Conservation (phyloP, 331 rosid genomes). For the Cydonia oblonga region DNA sequence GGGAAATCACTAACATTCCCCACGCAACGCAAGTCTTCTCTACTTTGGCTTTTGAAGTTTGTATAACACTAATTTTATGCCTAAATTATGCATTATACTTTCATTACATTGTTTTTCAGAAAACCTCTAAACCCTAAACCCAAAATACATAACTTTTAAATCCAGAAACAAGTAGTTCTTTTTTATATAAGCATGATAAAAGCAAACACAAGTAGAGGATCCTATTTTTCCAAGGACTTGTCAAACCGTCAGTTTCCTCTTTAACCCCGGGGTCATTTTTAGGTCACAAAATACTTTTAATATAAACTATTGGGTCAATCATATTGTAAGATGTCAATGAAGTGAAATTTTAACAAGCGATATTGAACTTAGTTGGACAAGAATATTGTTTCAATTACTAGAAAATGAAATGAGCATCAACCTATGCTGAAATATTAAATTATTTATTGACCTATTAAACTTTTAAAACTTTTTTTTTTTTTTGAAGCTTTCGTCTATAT, state of each 20-base stretch:
- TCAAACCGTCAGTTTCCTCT: neutral
- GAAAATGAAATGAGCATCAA: neutral
- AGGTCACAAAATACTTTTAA: neutral
- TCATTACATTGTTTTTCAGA: neutral
- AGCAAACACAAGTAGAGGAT: neutral
- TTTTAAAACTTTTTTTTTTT: too few relatives aligned
- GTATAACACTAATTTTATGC: neutral
- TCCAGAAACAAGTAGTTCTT: neutral
- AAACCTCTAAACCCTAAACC: neutral
- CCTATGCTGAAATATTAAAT: neutral
- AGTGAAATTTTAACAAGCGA: neutral
- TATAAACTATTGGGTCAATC: neutral
- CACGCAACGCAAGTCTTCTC: neutral
- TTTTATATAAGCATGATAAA: too few relatives aligned
- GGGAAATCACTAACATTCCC: neutral
- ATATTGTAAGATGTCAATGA: neutral
- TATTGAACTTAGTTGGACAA: neutral
- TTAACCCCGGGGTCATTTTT: neutral
- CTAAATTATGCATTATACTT: too few relatives aligned
- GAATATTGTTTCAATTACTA: neutral
- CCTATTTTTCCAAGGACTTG: neutral
- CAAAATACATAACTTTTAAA: too few relatives aligned
- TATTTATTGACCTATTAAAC: neutral
- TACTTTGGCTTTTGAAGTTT: neutral
- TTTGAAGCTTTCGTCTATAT: neutral